These are phyloP conservation scores for Ustilago crameri DNA, from an alignment of 1,284 basidiomycete species.

Conservation along the genomic window DNA sequence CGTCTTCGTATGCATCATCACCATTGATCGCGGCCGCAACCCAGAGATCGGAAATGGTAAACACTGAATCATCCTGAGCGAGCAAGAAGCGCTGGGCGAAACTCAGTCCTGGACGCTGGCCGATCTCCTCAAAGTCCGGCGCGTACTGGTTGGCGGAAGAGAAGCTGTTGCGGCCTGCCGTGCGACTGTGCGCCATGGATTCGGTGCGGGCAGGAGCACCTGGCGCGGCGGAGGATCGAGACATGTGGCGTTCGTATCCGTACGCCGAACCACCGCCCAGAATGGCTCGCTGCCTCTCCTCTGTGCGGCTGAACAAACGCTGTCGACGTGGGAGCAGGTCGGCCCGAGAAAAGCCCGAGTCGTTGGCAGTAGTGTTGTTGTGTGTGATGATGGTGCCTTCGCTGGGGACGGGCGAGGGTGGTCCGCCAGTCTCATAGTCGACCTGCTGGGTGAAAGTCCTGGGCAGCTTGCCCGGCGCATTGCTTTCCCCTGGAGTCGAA, in stretches of 20 bases:
- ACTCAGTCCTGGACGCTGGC: constrained; percentile 44
- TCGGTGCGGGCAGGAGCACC: constrained; percentile 6
- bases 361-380: constrained; percentile 30
- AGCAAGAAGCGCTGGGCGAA: constrained; percentile 77
- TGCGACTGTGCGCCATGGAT: constrained; percentile 29
- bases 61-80: constrained; percentile 88
- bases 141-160: constrained; percentile 52
- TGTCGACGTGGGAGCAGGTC: constrained; percentile 19
- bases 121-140: constrained; percentile 62
- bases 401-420: constrained; percentile 53
- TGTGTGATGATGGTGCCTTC: constrained; percentile 56
- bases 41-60: constrained; percentile 89
- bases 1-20: constrained; percentile 73
- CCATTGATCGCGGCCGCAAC: constrained; percentile 90
- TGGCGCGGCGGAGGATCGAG: constrained; percentile 21
- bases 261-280: constrained; percentile 59
- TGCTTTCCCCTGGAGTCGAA: constrained; percentile 19
- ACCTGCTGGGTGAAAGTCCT: constrained; percentile 63
- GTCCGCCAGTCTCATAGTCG: constrained; percentile 62
- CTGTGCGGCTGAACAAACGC: constrained; percentile 50
- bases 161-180: constrained; percentile 32
- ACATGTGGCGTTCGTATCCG: constrained; percentile 49
- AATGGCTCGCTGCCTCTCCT: constrained; percentile 50
- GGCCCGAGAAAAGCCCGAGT: constrained; percentile 51
- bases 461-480: constrained; percentile 21